Percentiles rank a stretch among this genome's conserved stretches.
phyloP scores from a whole-genome alignment of 768 basidiomycete genomes.

The Stropharia rugosoannulata region DNA sequence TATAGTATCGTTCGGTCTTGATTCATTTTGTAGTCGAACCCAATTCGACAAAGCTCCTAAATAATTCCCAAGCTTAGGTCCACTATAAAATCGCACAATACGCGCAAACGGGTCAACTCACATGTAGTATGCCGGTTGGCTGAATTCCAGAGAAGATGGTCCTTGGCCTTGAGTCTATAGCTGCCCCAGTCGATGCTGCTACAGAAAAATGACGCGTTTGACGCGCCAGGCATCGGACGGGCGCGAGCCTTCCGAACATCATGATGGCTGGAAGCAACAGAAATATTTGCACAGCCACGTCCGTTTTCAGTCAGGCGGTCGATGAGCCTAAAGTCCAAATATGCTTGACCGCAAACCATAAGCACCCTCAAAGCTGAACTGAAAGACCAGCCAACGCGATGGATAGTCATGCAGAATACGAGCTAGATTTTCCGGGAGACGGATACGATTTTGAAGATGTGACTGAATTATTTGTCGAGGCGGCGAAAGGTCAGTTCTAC shows the following conservation, averaged over 20 bases:
- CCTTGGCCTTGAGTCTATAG: slow-evolving; percentile 19
- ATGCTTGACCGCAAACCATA: slow-evolving; percentile 19
- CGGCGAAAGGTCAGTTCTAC: slow-evolving; percentile 51
- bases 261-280: not conserved
- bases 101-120: slow-evolving; percentile 32
- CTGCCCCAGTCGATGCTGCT: slow-evolving; percentile 1
- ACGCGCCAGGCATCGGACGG: slow-evolving; percentile 12
- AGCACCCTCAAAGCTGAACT: slow-evolving; percentile 2
- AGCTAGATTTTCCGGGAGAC: slow-evolving; percentile 46
- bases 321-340: slow-evolving; percentile 9
- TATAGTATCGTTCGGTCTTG: slow-evolving; percentile 57
- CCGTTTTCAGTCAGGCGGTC: slow-evolving; percentile 13
- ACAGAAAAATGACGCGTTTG: slow-evolving; percentile 19
- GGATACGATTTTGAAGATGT: slow-evolving; percentile 65
- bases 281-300: slow-evolving; percentile 34
- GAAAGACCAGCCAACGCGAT: slow-evolving; percentile 12
- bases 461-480: slow-evolving; percentile 56
- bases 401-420: slow-evolving; percentile 8
- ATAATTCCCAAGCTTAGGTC: slow-evolving; percentile 83
- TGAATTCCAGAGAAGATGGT: slow-evolving; percentile 90
- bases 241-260: slow-evolving; percentile 6
- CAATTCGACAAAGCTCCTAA: slow-evolving; percentile 89
- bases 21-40: slow-evolving; percentile 73
- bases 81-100: slow-evolving; percentile 1
- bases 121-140: slow-evolving; percentile 90